Percentiles rank a stretch among this genome's conserved stretches.
Evolutionary conservation across 495 filamentous ascomycete species (phyloP).

Genomic region (Aspergillus conjunctus): DNA sequence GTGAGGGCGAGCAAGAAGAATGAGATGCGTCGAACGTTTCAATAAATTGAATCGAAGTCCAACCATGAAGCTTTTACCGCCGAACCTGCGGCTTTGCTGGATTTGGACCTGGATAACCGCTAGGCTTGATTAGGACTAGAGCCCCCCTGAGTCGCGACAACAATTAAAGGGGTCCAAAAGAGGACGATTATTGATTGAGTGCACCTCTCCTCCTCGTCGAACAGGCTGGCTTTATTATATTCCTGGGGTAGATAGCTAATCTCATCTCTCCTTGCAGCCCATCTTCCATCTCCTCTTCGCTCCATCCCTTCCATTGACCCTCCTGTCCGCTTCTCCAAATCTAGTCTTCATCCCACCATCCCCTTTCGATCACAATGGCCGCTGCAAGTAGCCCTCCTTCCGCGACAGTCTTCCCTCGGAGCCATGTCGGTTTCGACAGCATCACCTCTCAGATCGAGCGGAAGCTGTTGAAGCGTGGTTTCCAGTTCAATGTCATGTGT

Average conservation of each 20-base stretch:
- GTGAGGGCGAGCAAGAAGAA: neutral
- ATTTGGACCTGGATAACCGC: constrained; percentile 33
- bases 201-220: constrained; percentile 26
- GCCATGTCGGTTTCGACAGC: constrained; percentile 99
- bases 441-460: constrained; percentile 97
- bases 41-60: constrained; percentile 16
- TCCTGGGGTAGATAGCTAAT: constrained; percentile 21
- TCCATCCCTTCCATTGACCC: neutral
- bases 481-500: constrained; percentile 99
- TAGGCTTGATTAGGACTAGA: constrained; percentile 40
- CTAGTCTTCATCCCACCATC: constrained; percentile 9
- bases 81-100: constrained; percentile 22
- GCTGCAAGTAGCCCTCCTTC: constrained; percentile 52
- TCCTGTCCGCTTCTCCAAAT: constrained; percentile 12
- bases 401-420: constrained; percentile 79
- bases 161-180: constrained; percentile 45
- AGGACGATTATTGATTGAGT: constrained; percentile 9
- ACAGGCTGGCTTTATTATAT: constrained; percentile 13
- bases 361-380: constrained; percentile 48
- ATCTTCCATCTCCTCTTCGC: constrained; percentile 6
- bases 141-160: constrained; percentile 46
- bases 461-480: constrained; percentile 99
- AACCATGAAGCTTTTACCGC: constrained; percentile 25
- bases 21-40: constrained; percentile 10
- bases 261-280: constrained; percentile 11